These are phyloP conservation scores for Neurospora africana DNA, from an alignment of 495 filamentous ascomycete genomes.

Conservation along the genomic window DNA sequence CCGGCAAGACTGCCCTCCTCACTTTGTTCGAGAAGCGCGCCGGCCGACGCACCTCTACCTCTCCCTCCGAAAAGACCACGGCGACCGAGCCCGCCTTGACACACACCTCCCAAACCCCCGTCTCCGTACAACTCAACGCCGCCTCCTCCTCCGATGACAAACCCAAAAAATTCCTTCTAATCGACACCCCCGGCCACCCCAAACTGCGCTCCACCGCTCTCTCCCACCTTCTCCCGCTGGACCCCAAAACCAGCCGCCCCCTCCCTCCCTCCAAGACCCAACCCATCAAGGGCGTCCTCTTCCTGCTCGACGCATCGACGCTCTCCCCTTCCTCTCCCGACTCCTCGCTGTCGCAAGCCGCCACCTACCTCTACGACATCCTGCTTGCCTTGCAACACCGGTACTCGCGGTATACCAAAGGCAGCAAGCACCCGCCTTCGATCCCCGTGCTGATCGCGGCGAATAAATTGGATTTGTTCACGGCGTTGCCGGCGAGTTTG, in stretches of 20 bases:
- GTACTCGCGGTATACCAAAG: constrained; percentile 37
- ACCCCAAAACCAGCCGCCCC: constrained; percentile 36
- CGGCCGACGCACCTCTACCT: constrained; percentile 5
- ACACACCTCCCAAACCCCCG: constrained; percentile 75
- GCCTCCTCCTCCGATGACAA: constrained; percentile 42
- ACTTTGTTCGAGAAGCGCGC: constrained; percentile 49
- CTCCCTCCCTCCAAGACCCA: constrained; percentile 27
- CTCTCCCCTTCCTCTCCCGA: constrained; percentile 29
- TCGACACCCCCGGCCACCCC: constrained; percentile 90
- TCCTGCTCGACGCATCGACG: constrained; percentile 75
- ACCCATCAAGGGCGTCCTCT: constrained; percentile 65
- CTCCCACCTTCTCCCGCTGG: constrained; percentile 47
- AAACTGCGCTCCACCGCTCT: constrained; percentile 66
- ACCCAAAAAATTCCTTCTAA: constrained; percentile 58
- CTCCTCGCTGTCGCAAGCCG: constrained; percentile 5
- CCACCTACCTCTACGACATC: constrained; percentile 70
- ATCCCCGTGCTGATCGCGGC: constrained; percentile 75
- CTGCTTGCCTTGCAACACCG: constrained; percentile 73
- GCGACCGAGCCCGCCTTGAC: constrained; percentile 9
- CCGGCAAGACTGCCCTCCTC: constrained; percentile 81
- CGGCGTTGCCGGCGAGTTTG: constrained; percentile 69
- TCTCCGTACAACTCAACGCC: constrained; percentile 60
- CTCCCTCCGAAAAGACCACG: background rate
- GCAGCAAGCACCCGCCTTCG: constrained; percentile 46
- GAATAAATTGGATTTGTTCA: constrained; percentile 94